Evolutionary conservation across 2,329 filamentous ascomycete species (phyloP).

Genomic region (Plectosphaerella sp.): DNA sequence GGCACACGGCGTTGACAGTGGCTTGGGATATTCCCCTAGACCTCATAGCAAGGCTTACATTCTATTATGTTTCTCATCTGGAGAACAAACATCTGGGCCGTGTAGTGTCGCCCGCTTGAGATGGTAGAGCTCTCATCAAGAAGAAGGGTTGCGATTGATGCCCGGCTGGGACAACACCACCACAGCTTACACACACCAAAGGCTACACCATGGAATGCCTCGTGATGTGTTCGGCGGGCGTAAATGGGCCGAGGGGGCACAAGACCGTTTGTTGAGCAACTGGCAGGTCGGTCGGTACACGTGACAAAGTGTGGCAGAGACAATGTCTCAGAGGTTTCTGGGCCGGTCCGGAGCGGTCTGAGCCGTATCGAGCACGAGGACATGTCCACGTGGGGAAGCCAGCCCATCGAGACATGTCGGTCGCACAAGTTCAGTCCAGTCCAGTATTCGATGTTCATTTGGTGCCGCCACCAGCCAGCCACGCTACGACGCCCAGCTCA

Average conservation of each 20-base stretch:
- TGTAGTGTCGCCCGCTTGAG: too few species aligned
- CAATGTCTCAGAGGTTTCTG: neutral
- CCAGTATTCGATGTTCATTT: neutral
- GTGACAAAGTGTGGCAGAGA: neutral
- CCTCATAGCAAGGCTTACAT: slow-evolving; percentile 8
- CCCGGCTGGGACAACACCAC: too few species aligned
- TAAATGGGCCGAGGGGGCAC: neutral
- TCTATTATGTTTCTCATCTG: too few species aligned
- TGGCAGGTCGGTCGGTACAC: neutral
- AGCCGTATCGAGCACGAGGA: neutral
- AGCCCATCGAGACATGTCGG: neutral
- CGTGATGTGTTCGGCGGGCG: neutral
- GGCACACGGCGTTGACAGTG: neutral
- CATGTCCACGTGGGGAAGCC: neutral
- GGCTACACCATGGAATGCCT: too few species aligned
- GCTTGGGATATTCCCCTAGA: slow-evolving; percentile 7
- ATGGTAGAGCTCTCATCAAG: too few species aligned
- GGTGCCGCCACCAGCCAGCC: too few species aligned
- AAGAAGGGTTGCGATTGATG: too few species aligned
- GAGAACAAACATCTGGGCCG: neutral
- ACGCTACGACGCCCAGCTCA: too few species aligned
- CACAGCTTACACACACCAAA: too few species aligned
- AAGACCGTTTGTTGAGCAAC: neutral
- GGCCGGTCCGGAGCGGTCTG: neutral
- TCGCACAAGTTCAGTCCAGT: too few species aligned